A percentile compares a stretch with the other conserved stretches of the same genome.
Evolutionary conservation across 1,284 basidiomycete genomes (phyloP).

Genomic region (Cryptococcus jaspeensis): DNA sequence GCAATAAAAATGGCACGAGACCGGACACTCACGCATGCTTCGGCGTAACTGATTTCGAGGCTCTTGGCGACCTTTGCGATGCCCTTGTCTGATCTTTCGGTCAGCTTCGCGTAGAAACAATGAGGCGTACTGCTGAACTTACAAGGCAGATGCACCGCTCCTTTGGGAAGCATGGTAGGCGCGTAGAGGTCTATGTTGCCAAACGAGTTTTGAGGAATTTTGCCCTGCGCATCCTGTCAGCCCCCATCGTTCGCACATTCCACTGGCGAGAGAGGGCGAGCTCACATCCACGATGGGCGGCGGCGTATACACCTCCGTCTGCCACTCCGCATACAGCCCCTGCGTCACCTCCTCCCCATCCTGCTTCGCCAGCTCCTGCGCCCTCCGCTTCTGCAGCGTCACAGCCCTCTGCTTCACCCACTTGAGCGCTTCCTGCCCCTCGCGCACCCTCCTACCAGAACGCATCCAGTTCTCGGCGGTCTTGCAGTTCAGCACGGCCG

Average conservation of each 20-base stretch:
- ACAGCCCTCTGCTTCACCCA: conserved; percentile 81
- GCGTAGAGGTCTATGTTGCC: conserved; percentile 97
- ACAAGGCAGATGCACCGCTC: conserved; percentile 86
- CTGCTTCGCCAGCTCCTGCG: conserved; percentile 69
- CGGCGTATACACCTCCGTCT: conserved; percentile 80
- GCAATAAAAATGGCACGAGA: background rate
- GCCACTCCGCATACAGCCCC: conserved; percentile 78
- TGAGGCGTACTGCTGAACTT: conserved; percentile 52
- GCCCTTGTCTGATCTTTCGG: conserved; percentile 65
- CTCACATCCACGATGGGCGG: conserved; percentile 78
- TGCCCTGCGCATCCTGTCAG: conserved; percentile 61
- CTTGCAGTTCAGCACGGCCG: conserved; percentile 77
- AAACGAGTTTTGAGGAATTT: conserved; percentile 90
- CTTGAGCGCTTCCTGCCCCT: conserved; percentile 82
- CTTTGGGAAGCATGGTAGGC: conserved; percentile 87
- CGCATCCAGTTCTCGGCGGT: conserved; percentile 95
- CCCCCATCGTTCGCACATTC: background rate
- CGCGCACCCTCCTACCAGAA: conserved; percentile 70
- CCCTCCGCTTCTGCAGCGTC: conserved; percentile 77
- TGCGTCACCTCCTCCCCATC: conserved; percentile 70
- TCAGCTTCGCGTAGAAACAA: conserved; percentile 1
- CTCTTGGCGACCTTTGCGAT: conserved; percentile 83
- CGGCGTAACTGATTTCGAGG: conserved; percentile 84
- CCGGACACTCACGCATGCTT: conserved; percentile 70
- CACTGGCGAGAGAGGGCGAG: conserved; percentile 9